Percentiles rank a stretch among this genome's conserved stretches.
Evolutionary conservation across 305 asterid genomes (phyloP).

Genomic region (Solanum hybrid): DNA sequence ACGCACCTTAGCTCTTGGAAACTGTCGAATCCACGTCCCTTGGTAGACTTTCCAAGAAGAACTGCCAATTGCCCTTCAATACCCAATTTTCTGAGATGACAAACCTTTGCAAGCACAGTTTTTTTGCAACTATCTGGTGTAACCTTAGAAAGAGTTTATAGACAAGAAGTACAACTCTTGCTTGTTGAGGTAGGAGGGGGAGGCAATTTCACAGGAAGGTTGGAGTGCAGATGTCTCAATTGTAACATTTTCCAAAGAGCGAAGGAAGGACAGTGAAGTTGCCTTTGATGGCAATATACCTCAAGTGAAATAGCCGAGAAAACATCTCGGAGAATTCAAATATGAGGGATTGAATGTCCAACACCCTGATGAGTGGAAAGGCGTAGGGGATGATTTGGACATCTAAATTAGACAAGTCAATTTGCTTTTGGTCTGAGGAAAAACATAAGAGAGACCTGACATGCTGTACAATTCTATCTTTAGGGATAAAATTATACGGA

Average conservation of each 20-base stretch:
- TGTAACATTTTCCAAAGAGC: constrained; percentile 9
- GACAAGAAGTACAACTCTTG: no score
- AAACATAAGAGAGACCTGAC: not conserved
- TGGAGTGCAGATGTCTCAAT: not conserved
- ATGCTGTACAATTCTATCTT: constrained; percentile 2
- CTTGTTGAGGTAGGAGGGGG: not conserved
- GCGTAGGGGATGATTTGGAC: no score
- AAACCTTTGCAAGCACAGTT: no score
- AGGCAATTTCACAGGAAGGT: no score
- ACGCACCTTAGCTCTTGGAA: not conserved
- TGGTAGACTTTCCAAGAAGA: not conserved
- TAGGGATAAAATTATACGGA: constrained; percentile 12
- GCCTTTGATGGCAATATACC: no score
- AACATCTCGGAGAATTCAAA: no score
- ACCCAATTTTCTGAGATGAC: no score
- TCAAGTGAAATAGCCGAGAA: no score
- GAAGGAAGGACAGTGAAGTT: constrained; percentile 17
- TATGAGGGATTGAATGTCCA: no score
- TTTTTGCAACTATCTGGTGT: no score
- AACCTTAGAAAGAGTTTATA: no score
- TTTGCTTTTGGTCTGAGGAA: no score
- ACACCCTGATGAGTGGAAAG: not conserved
- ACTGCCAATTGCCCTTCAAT: not conserved
- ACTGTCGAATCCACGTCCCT: not conserved
- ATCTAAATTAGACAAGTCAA: not conserved